Percentiles rank a stretch among this genome's conserved stretches.
Conservation (phyloP, 768 basidiomycete genomes). For the Suillus subalutaceus region DNA sequence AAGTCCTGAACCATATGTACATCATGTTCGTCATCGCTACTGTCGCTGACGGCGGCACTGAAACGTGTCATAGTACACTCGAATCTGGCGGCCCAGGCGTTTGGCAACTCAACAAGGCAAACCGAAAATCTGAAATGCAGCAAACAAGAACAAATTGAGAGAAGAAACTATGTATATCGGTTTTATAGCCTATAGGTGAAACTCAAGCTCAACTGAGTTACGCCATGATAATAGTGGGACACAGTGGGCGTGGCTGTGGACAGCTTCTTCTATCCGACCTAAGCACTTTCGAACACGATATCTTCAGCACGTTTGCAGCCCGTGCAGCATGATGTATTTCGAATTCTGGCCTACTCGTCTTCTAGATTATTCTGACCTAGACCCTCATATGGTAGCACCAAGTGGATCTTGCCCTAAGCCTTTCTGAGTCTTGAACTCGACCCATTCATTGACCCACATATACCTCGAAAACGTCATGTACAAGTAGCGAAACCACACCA, state of each 20-base stretch:
- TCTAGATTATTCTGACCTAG: neutral
- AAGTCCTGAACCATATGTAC: conserved; percentile 33
- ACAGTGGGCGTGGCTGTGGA: neutral
- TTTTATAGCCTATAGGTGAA: no score
- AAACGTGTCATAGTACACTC: conserved; percentile 62
- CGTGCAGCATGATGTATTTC: neutral
- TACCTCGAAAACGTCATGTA: conserved; percentile 81
- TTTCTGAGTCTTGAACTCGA: conserved; percentile 40
- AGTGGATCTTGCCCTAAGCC: neutral
- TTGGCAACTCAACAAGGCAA: conserved; percentile 23
- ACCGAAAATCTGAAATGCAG: conserved; percentile 19
- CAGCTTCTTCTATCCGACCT: neutral
- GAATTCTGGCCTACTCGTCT: neutral
- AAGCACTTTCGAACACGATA: neutral
- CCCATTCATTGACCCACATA: conserved; percentile 93
- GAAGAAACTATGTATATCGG: no score
- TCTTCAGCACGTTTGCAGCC: neutral
- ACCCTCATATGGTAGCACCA: neutral
- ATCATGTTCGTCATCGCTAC: conserved; percentile 53
- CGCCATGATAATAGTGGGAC: neutral
- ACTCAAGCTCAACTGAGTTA: neutral
- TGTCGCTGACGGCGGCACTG: conserved; percentile 63
- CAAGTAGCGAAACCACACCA: conserved; percentile 89
- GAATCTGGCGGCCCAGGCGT: conserved; percentile 6
- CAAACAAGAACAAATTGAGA: conserved; percentile 33